Conservation (phyloP, 2,329 filamentous ascomycete species). For the Diaporthe citriasiana region DNA sequence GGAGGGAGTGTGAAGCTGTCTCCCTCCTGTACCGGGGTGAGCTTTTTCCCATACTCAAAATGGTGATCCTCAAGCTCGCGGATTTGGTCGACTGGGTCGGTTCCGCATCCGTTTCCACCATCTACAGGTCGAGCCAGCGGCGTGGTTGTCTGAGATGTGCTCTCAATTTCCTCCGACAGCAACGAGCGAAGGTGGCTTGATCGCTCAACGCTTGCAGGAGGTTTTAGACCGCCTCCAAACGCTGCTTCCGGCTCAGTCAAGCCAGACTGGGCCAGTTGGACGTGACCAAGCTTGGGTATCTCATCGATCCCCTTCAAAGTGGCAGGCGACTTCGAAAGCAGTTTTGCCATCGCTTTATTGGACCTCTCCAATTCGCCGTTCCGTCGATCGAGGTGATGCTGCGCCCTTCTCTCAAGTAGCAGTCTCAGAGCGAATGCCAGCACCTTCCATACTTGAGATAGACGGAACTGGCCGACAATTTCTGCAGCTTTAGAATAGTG, state of each 20-base stretch:
- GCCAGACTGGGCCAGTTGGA: conserved; percentile 13
- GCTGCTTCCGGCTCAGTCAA: background rate
- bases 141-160: conserved; percentile 73
- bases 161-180: conserved; percentile 70
- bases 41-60: conserved; percentile 53
- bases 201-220: conserved; percentile 53
- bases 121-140: conserved; percentile 69
- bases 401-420: conserved; percentile 67
- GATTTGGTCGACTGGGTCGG: conserved; percentile 46
- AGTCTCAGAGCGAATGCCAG: conserved; percentile 69
- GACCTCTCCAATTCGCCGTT: conserved; percentile 53
- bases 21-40: conserved; percentile 65
- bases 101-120: conserved; percentile 51
- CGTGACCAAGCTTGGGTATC: conserved; percentile 30
- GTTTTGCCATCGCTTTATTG: conserved; percentile 43
- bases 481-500: conserved; percentile 72
- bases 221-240: conserved; percentile 43
- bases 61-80: conserved; percentile 45
- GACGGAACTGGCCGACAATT: conserved; percentile 67
- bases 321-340: conserved; percentile 36
- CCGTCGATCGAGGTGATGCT: conserved; percentile 69
- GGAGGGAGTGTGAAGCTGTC: conserved; percentile 66
- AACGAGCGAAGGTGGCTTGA: conserved; percentile 58
- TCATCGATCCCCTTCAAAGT: background rate
- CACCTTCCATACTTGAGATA: conserved; percentile 76